These are phyloP conservation scores for Crithidia sp. DNA, from an alignment of 208 protist species.

Conservation along the genomic window DNA sequence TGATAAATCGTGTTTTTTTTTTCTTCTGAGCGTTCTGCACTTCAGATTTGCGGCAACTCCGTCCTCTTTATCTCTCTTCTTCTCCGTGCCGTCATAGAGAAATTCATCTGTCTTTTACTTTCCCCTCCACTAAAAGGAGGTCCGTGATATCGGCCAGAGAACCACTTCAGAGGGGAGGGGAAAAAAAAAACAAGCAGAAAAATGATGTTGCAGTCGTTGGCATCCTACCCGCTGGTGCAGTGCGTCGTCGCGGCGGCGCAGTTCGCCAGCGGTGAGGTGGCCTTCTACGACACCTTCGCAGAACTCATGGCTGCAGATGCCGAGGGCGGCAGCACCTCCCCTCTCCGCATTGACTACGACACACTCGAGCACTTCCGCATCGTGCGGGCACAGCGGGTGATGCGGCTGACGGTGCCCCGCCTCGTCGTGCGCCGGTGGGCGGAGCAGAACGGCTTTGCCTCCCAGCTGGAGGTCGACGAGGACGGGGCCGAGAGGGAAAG, in stretches of 20 bases:
- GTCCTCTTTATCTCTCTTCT: no score
- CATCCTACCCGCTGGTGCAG: slow-evolving; percentile 52
- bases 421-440: slow-evolving; percentile 59
- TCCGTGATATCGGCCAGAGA: no score
- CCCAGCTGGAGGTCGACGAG: slow-evolving; percentile 46
- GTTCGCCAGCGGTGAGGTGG: slow-evolving; percentile 68
- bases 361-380: slow-evolving; percentile 78
- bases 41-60: no score
- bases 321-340: slow-evolving; percentile 53
- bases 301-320: slow-evolving; percentile 65
- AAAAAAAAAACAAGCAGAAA: neutral
- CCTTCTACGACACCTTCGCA: slow-evolving; percentile 65
- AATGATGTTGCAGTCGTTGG: slow-evolving; percentile 71
- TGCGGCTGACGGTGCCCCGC: slow-evolving; percentile 74
- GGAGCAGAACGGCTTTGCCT: slow-evolving; percentile 58
- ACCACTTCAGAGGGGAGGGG: neutral
- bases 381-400: slow-evolving; percentile 57
- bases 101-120: no score
- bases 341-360: slow-evolving; percentile 66
- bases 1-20: no score
- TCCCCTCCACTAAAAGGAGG: no score
- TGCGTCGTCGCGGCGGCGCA: slow-evolving; percentile 70
- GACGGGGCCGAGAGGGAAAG: neutral
- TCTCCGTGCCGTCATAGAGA: no score
- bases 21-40: no score